Evolutionary conservation across 129 eudicot genomes (phyloP).

Genomic region (Logfia minima): DNA sequence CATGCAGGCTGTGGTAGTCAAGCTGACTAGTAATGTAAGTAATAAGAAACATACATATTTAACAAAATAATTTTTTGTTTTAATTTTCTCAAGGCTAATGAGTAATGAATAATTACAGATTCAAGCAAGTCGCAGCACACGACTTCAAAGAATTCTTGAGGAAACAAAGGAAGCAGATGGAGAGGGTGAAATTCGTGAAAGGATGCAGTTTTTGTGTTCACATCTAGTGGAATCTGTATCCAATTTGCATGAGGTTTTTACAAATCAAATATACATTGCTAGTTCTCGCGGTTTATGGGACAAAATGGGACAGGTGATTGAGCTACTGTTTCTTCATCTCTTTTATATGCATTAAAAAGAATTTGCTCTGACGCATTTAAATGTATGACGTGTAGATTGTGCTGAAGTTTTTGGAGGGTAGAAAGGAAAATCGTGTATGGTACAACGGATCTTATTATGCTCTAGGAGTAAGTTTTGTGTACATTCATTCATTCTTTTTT

Average conservation of each 20-base stretch:
- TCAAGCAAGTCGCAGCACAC: conserved; percentile 68
- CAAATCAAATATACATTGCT: conserved; percentile 71
- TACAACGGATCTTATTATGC: conserved; percentile 88
- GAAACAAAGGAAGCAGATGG: conserved; percentile 92
- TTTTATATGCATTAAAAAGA: conserved; percentile 10
- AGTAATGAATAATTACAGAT: conserved; percentile 36
- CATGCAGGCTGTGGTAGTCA: conserved; percentile 76
- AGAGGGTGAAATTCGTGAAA: conserved; percentile 78
- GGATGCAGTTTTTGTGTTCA: conserved; percentile 72
- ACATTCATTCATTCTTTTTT: too few species aligned
- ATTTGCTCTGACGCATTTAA: conserved; percentile 24
- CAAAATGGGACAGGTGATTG: conserved; percentile 84
- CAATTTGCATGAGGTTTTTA: conserved; percentile 82
- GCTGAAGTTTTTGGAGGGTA: conserved; percentile 78
- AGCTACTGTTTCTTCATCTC: background rate
- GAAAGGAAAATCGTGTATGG: conserved; percentile 92
- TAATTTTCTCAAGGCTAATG: background rate
- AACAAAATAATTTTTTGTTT: background rate
- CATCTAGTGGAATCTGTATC: conserved; percentile 69
- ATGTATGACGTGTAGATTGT: conserved; percentile 50
- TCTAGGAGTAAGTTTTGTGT: conserved; percentile 64
- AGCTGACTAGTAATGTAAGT: conserved; percentile 80
- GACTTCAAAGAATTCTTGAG: conserved; percentile 84
- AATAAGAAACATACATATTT: background rate
- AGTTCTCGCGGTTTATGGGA: conserved; percentile 86